Conservation (phyloP, 345 rosid species). For the Fremontodendron californicum region DNA sequence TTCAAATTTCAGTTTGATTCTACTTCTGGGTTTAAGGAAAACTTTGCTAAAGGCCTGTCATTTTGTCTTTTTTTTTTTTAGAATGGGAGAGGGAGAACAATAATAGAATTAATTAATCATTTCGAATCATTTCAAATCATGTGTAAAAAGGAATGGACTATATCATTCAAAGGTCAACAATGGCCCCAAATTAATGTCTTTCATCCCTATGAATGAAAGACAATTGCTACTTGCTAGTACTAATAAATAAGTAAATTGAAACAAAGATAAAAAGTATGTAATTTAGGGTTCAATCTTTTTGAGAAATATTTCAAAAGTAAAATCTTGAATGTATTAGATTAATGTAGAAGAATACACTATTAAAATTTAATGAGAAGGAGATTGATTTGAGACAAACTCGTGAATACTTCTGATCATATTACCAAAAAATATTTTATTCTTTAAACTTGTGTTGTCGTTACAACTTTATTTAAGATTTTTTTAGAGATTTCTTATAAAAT, state of each 20-base stretch:
- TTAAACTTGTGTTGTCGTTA: background rate
- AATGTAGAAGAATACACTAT: too few species aligned
- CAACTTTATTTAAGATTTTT: background rate
- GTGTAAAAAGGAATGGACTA: background rate
- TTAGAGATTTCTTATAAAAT: too few species aligned
- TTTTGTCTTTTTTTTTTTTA: background rate
- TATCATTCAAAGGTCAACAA: background rate
- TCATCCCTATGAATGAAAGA: background rate
- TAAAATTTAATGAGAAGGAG: too few species aligned
- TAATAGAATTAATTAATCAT: background rate
- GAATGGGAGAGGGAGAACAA: background rate
- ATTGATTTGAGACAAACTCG: too few species aligned
- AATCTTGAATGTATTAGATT: too few species aligned
- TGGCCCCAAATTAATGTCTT: background rate
- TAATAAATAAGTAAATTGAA: background rate
- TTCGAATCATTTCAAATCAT: background rate
- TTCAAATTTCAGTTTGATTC: background rate
- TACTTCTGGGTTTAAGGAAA: background rate
- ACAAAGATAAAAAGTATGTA: background rate
- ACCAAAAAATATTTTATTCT: background rate
- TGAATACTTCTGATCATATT: too few species aligned
- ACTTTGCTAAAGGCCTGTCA: background rate
- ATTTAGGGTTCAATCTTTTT: background rate
- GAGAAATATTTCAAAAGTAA: too few species aligned
- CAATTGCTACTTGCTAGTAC: background rate